phyloP scores from a whole-genome alignment of 768 basidiomycete genomes.

The Chalciporus chontae region DNA sequence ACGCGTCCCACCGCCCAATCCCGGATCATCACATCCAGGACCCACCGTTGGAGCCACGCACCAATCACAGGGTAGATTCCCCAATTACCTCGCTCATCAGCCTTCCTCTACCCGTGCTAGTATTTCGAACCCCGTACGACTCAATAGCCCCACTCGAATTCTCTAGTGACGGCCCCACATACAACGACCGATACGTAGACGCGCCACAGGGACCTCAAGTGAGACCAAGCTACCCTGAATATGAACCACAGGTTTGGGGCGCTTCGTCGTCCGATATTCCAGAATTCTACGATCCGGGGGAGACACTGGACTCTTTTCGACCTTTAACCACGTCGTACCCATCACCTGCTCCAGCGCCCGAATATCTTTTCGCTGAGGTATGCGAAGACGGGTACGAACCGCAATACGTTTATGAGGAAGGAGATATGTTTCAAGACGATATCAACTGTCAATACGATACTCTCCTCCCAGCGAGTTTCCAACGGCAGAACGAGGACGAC shows the following conservation, averaged over 20 bases:
- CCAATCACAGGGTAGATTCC: not conserved
- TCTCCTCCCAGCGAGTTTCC: not conserved
- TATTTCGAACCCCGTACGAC: slow-evolving; percentile 11
- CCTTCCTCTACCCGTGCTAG: slow-evolving; percentile 1
- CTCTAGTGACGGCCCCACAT: slow-evolving; percentile 9
- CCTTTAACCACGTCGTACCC: not conserved
- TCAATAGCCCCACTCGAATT: slow-evolving; percentile 7
- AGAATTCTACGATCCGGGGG: not conserved
- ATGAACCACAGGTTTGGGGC: not conserved
- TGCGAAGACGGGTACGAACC: not conserved
- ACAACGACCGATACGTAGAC: slow-evolving; percentile 1
- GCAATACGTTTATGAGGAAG: slow-evolving; percentile 3
- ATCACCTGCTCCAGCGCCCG: not conserved
- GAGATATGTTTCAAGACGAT: not conserved
- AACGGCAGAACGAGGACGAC: not conserved
- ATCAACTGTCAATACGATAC: not conserved
- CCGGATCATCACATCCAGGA: not conserved
- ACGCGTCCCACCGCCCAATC: not conserved
- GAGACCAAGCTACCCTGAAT: not conserved
- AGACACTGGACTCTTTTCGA: slow-evolving; percentile 4
- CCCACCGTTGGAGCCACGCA: not conserved
- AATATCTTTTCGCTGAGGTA: slow-evolving; percentile 2
- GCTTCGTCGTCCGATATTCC: not conserved
- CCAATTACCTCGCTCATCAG: slow-evolving; percentile 6
- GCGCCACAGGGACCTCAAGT: not conserved